A percentile compares a stretch with the other conserved stretches of the same genome.
Conservation (phyloP, 495 filamentous ascomycete genomes). For the Chaetomium fimeti region DNA sequence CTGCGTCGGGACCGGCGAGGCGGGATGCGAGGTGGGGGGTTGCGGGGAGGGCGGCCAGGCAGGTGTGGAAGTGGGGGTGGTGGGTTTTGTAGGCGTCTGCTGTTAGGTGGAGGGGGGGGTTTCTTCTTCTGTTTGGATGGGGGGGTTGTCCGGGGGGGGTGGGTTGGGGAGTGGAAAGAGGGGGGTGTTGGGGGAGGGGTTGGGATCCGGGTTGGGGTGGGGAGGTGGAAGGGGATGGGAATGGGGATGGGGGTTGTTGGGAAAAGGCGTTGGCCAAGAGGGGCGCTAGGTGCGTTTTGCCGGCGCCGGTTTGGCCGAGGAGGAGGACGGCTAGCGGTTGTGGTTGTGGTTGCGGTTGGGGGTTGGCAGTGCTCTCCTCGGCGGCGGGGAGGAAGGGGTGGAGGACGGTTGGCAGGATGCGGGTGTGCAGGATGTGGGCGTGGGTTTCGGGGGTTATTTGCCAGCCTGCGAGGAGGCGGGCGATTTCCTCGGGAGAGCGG, state of each 20-base stretch:
- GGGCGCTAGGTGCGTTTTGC: conserved; percentile 42
- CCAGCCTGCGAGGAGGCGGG: conserved; percentile 20
- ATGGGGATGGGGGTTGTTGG: too few species aligned
- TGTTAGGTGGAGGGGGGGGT: conserved; percentile 34
- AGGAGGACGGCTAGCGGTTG: conserved; percentile 38
- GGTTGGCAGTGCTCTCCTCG: background rate
- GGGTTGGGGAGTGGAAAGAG: too few species aligned
- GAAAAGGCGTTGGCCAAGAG: conserved; percentile 22
- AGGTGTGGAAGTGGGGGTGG: conserved; percentile 36
- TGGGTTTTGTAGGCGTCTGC: conserved; percentile 49
- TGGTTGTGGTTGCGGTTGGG: background rate
- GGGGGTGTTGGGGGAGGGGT: too few species aligned
- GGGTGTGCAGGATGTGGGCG: conserved; percentile 21
- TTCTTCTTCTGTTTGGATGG: too few species aligned
- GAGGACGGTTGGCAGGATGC: conserved; percentile 26
- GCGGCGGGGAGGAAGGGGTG: conserved; percentile 13
- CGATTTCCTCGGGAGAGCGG: background rate
- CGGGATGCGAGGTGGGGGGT: conserved; percentile 32
- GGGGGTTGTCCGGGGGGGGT: too few species aligned
- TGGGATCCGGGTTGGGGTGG: too few species aligned
- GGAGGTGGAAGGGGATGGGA: too few species aligned
- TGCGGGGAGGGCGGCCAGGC: conserved; percentile 15
- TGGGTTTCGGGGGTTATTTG: conserved; percentile 20
- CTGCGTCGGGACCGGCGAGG: conserved; percentile 33
- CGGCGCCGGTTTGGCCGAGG: conserved; percentile 46